These are phyloP conservation scores for Trichoderma brevicompactum DNA, from an alignment of 2,329 filamentous ascomycete genomes.

Conservation along the genomic window DNA sequence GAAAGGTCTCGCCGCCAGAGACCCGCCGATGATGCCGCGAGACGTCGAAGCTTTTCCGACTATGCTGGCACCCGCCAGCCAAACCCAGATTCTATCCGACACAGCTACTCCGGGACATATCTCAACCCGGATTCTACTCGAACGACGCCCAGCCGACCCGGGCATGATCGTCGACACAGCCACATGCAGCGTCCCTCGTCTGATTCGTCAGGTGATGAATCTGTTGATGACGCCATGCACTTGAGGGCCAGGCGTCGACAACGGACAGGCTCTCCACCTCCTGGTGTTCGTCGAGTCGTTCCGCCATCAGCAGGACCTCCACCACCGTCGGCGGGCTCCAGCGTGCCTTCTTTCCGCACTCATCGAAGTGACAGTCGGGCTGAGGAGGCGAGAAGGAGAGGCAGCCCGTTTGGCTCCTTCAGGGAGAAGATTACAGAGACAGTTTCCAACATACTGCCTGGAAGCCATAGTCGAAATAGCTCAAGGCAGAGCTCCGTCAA, in stretches of 20 bases:
- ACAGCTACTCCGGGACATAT: constrained; percentile 39
- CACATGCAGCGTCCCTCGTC: constrained; percentile 52
- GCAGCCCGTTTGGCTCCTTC: constrained; percentile 46
- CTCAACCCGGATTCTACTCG: constrained; percentile 43
- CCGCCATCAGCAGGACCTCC: constrained; percentile 38
- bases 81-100: constrained; percentile 37
- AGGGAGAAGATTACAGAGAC: constrained; percentile 53
- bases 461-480: constrained; percentile 43
- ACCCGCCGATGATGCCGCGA: constrained; percentile 48
- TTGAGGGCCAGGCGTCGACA: constrained; percentile 38
- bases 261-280: constrained; percentile 37
- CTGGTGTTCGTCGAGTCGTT: constrained; percentile 43
- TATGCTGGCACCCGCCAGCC: constrained; percentile 47
- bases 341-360: constrained; percentile 38
- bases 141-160: constrained; percentile 37
- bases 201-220: constrained; percentile 49
- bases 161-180: constrained; percentile 51
- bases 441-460: constrained; percentile 50
- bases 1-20: constrained; percentile 45
- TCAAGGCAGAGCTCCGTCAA: constrained; percentile 42
- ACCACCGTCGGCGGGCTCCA: constrained; percentile 36
- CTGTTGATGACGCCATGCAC: constrained; percentile 31
- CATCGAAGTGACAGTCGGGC: constrained; percentile 42
- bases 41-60: constrained; percentile 58
- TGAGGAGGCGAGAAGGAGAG: constrained; percentile 44